Evolutionary conservation across 345 rosid species (phyloP).

Genomic region (Euphorbia pulcherrima): DNA sequence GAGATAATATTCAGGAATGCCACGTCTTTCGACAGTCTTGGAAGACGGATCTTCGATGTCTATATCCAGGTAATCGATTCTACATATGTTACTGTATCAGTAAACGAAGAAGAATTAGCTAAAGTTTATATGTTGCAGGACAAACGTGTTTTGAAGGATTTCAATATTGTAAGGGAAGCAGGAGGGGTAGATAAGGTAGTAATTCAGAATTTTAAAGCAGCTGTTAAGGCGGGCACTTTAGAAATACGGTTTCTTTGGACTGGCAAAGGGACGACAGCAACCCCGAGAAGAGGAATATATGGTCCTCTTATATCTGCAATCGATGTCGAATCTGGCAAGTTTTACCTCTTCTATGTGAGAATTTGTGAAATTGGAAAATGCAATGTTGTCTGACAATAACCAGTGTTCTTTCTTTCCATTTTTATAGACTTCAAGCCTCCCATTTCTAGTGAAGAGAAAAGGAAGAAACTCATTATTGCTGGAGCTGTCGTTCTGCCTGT

Average conservation of each 20-base stretch:
- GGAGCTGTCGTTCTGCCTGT: conserved; percentile 23
- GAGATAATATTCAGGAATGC: conserved; percentile 8
- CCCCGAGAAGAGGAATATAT: conserved; percentile 11
- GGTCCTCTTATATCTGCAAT: conserved; percentile 25
- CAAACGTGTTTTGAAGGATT: conserved; percentile 7
- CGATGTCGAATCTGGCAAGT: conserved; percentile 14
- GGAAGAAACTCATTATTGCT: conserved; percentile 30
- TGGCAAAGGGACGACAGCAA: conserved; percentile 20
- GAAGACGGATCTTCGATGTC: conserved; percentile 14
- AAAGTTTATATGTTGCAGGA: not conserved
- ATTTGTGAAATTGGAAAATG: not conserved
- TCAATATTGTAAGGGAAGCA: conserved; percentile 7
- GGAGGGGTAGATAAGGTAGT: conserved; percentile 9
- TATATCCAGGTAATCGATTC: conserved; percentile 14
- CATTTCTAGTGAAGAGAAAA: not conserved
- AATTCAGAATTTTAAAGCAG: not conserved
- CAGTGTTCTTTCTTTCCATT: not conserved
- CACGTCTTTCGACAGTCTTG: conserved; percentile 3
- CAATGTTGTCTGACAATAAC: not conserved
- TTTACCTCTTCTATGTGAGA: not conserved
- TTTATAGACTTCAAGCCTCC: conserved; percentile 5
- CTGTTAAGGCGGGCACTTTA: not conserved
- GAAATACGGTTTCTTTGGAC: conserved; percentile 19
- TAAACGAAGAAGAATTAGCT: not conserved
- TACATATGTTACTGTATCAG: not conserved